Evolutionary conservation across 2,329 filamentous ascomycete species (phyloP), one percentile per base, ranked within the genome.

Genomic region (Fusarium longipes): DNA sequence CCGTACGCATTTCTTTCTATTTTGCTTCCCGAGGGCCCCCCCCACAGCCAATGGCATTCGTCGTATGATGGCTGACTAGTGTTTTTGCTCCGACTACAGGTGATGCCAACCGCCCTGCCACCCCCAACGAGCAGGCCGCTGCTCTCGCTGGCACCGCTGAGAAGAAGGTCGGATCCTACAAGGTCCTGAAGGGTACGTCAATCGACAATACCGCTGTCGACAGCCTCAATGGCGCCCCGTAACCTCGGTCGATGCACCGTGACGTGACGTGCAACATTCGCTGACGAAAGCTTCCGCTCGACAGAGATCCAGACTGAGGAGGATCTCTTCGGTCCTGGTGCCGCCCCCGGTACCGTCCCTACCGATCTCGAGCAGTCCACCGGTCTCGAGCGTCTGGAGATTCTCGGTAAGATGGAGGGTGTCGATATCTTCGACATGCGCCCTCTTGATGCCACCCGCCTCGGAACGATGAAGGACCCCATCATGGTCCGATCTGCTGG

Each of bases 361-460:
- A 96, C 93, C 83, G 96, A 99, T 82, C 82, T 97, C 79, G 93
- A 98, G 81, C 96, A 99, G 82, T 84, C 96, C 63, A 98, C 96
- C 74, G 96, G 96, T 92, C 87, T 98, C 63, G 96, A 99, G 87
- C 94, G 96, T 88, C 88, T 99, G 74, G 96, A 99, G 84, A 96
- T 99, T 77, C 87, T 99, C 80, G 96, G 96, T 83, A 99, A 99
- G 89, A 97, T 98, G 91, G 93, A 98, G 86, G 94, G 96, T 72
- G 85, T 97, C 76, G 96, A 99, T 79, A 86, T 98, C 79, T 99
- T 99, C 85, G 94, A 99, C 84, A 97, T 98, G 96, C 91, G 89
- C 82, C 96, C 96, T 68, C 88, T 99, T 75, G 96, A 98, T 80
- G 86, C 95, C 69, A 96, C 91, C 80, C 90, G 96, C 78, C 88